These are phyloP conservation scores for Phylloporus arenicola DNA, from an alignment of 768 basidiomycete genomes.

Conservation along the genomic window DNA sequence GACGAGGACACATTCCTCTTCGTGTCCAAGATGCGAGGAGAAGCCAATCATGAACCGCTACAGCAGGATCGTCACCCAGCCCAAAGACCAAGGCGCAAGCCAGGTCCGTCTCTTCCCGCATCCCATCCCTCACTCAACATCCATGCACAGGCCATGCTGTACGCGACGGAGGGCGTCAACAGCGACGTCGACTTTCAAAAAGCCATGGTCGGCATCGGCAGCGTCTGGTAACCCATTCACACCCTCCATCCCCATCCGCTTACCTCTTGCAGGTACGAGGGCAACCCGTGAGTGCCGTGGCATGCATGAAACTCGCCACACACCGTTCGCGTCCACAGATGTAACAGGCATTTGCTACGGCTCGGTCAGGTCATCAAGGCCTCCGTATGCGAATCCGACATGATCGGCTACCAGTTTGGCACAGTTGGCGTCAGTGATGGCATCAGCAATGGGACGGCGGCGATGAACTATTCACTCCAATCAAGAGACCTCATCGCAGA, in stretches of 20 bases:
- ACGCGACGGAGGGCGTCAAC: constrained; percentile 91
- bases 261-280: constrained; percentile 76
- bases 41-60: constrained; percentile 57
- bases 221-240: constrained; percentile 72
- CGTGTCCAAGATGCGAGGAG: constrained; percentile 35
- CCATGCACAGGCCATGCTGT: constrained; percentile 82
- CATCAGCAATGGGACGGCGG: constrained; percentile 95
- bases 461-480: constrained; percentile 95
- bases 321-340: constrained; percentile 44
- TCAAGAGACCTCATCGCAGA: constrained; percentile 98
- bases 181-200: constrained; percentile 84
- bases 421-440: constrained; percentile 97
- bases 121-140: not conserved
- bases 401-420: constrained; percentile 97
- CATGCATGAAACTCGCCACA: not conserved
- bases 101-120: constrained; percentile 47
- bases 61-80: constrained; percentile 78
- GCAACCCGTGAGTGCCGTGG: constrained; percentile 77
- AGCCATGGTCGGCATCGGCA: constrained; percentile 95
- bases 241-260: constrained; percentile 10
- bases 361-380: constrained; percentile 84
- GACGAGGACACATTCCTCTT: constrained; percentile 35
- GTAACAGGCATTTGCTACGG: constrained; percentile 88
- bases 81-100: constrained; percentile 93
- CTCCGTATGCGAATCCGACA: constrained; percentile 60